These are phyloP conservation scores for Phoma sp. DNA, from an alignment of 2,329 filamentous ascomycete species.

Conservation along the genomic window DNA sequence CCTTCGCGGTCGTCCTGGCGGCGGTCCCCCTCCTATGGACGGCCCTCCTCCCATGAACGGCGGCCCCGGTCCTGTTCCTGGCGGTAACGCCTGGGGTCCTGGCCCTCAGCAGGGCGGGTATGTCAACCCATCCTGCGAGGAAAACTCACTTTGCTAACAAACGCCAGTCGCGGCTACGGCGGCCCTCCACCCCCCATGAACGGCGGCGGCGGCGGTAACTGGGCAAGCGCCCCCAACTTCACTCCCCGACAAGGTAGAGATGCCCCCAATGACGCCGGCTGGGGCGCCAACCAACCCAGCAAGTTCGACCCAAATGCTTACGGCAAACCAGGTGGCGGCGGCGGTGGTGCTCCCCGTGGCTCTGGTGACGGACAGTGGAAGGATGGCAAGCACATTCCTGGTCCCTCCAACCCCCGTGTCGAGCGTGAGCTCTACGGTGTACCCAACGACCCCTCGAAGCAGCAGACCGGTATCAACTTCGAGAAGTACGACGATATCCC, in stretches of 20 bases:
- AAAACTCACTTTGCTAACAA: constrained; percentile 24
- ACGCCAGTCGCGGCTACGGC: constrained; percentile 37
- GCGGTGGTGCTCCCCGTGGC: constrained; percentile 69
- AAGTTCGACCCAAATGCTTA: constrained; percentile 70
- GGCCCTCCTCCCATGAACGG: constrained; percentile 59
- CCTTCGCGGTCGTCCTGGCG: constrained; percentile 63
- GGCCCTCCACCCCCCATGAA: constrained; percentile 51
- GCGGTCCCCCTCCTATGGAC: constrained; percentile 47
- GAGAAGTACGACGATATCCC: constrained; percentile 99
- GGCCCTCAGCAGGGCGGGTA: constrained; percentile 25
- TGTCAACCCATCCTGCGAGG: constrained; percentile 19
- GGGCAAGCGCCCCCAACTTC: constrained; percentile 66
- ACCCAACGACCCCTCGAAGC: constrained; percentile 89
- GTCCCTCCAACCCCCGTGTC: constrained; percentile 83
- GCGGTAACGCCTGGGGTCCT: constrained; percentile 68
- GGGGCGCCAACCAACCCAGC: constrained; percentile 49
- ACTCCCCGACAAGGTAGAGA: constrained; percentile 54
- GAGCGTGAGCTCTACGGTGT: constrained; percentile 96
- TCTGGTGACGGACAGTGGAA: constrained; percentile 96
- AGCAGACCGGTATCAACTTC: constrained; percentile 99
- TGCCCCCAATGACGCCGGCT: constrained; percentile 45
- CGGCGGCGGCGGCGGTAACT: constrained; percentile 61
- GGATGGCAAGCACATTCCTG: constrained; percentile 94
- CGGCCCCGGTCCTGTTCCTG: constrained; percentile 55
- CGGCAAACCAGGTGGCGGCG: constrained; percentile 60